Evolutionary conservation across 2,329 filamentous ascomycete genomes (phyloP).

Genomic region (Metarhizium humberi): DNA sequence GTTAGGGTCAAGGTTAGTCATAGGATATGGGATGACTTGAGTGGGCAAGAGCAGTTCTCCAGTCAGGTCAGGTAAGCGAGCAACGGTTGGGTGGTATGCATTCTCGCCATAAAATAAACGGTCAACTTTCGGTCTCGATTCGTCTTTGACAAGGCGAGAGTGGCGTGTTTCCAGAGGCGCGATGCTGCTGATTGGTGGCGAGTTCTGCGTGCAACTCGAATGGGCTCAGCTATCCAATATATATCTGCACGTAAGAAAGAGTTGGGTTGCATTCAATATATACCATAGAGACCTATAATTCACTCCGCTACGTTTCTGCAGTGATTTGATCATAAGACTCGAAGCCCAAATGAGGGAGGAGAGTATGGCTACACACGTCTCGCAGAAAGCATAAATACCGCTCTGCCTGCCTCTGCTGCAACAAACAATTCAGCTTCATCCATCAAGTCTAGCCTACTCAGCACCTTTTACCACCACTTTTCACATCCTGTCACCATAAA

Average conservation of each 20-base stretch:
- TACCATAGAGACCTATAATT: not conserved
- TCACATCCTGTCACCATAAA: not conserved
- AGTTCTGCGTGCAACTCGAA: not conserved
- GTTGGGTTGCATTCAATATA: not conserved
- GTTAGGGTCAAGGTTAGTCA: no score
- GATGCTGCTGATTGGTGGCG: not conserved
- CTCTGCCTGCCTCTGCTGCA: not conserved
- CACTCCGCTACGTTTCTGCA: not conserved
- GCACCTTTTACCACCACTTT: not conserved
- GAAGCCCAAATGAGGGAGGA: not conserved
- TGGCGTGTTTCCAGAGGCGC: not conserved
- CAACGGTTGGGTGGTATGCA: no score
- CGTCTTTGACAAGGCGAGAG: not conserved
- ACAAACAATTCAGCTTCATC: not conserved
- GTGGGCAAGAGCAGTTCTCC: no score
- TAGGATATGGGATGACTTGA: no score
- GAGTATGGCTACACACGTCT: not conserved
- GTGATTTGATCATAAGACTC: not conserved
- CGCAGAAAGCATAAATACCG: not conserved
- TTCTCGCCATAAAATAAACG: no score
- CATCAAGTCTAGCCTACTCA: not conserved
- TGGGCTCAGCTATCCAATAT: not conserved
- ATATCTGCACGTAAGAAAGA: not conserved
- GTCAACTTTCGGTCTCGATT: not conserved
- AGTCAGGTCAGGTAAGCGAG: no score